Evolutionary conservation across 1,139 yeast species (phyloP).

Genomic region (Lodderomyces oxycetoniae): DNA sequence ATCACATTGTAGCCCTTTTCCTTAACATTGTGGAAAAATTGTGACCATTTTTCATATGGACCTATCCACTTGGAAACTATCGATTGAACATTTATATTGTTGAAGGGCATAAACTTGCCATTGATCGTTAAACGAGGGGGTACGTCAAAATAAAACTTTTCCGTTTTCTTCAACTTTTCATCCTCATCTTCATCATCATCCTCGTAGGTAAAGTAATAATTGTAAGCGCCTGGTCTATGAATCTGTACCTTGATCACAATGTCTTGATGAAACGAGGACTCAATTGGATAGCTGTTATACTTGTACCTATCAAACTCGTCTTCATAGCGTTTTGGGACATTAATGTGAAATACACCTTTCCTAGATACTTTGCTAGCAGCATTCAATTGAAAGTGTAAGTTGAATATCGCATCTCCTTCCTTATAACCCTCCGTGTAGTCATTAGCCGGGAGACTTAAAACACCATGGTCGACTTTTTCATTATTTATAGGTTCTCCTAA

Average conservation of each 20-base stretch:
- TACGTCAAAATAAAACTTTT: conserved; percentile 69
- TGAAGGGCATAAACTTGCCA: conserved; percentile 59
- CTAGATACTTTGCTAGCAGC: conserved; percentile 73
- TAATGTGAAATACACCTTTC: conserved; percentile 68
- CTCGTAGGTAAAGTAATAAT: conserved; percentile 51
- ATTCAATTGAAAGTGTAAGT: conserved; percentile 58
- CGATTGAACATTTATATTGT: conserved; percentile 79
- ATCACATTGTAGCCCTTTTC: conserved; percentile 88
- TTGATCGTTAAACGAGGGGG: conserved; percentile 69
- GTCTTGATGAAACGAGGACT: conserved; percentile 55
- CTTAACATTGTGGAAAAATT: conserved; percentile 55
- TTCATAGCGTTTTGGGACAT: conserved; percentile 51
- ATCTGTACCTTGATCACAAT: conserved; percentile 57
- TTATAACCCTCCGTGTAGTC: conserved; percentile 39
- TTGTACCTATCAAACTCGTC: conserved; percentile 51
- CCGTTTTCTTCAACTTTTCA: conserved; percentile 35
- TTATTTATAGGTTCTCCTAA: conserved; percentile 54
- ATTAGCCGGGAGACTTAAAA: conserved; percentile 57
- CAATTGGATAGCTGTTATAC: conserved; percentile 46
- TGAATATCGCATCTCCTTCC: conserved; percentile 45
- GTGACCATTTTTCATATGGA: conserved; percentile 56
- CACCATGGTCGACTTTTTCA: conserved; percentile 49
- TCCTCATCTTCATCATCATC: conserved; percentile 20
- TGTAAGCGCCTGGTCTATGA: conserved; percentile 73
- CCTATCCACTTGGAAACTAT: conserved; percentile 94